Base-by-base conservation (phyloP, 345 rosid genomes). In the Pugionium dolabratum region DNA sequence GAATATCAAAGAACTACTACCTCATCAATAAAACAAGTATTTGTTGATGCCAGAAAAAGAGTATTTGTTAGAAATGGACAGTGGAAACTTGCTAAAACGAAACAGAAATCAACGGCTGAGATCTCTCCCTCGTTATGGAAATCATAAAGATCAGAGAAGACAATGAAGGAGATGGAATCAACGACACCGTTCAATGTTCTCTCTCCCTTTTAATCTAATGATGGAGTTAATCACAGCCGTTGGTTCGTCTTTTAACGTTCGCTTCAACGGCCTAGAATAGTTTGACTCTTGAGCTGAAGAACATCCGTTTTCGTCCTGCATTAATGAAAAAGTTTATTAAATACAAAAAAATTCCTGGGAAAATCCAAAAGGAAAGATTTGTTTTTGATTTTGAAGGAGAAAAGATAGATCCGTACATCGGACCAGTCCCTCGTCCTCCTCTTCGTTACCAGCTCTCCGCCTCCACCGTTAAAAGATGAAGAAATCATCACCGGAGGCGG, bases 221-320 rank as follows among this genome's bases (percentile, higher is more conserved):
- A 75, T 10, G 1, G 86, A 75, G 58, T 67, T 70, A 46, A 80
- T 53, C 4, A 54, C 56, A 55, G 67, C 83, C 66, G 76, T 71
- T 46, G 88, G 40, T 60, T 71, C 80, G 1, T 33, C 32, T 45
- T 59, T 62, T 9, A 56, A 54, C 18, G 39, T 28, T 31, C 33
- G 70, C 51, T 74, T 81, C 37, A 37, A 52, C 27, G 76, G 72
- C 37, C 57, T 67, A 9, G 62, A 43, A 58, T 34, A 49, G 61
- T 64, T 58, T 27, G 69, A 47, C 63, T 68, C 86, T 46, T 73
- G 81, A 50, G 67, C 77, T 18, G 85, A 84, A n/a, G 79, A 78
- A 56, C 78, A 73, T 46, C 79, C 88, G 34, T 77, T 76, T 46
- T 83, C 86, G 51, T 82, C 86, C 90, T 86, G 81, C 79, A 73